Conservation (phyloP, 2,329 filamentous ascomycete genomes). For the Trichophyton verrucosum region DNA sequence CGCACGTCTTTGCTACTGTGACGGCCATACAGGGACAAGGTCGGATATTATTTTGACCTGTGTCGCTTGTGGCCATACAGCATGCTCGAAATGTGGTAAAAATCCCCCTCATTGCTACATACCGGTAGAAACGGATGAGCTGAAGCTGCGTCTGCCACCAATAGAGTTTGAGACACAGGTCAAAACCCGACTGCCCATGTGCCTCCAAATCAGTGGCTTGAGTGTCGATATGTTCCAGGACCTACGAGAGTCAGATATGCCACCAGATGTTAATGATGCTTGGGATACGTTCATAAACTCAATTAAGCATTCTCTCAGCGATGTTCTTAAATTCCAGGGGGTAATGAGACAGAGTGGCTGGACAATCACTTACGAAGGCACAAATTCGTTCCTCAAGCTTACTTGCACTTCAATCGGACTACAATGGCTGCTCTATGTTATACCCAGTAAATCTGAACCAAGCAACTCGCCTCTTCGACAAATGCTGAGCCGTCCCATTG, state of each 20-base stretch:
- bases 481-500: conserved; percentile 36
- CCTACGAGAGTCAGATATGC: conserved; percentile 7
- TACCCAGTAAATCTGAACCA: conserved; percentile 27
- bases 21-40: conserved; percentile 35
- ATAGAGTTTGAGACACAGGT: conserved; percentile 35
- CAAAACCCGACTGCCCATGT: conserved; percentile 32
- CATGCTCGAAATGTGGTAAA: conserved; percentile 42
- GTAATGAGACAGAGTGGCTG: conserved; percentile 28
- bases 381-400: conserved; percentile 30
- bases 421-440: conserved; percentile 40
- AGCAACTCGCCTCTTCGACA: conserved; percentile 31
- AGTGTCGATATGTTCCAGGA: conserved; percentile 16
- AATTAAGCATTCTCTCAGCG: conserved; percentile 19
- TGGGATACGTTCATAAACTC: conserved; percentile 10
- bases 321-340: conserved; percentile 23
- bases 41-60: conserved; percentile 37
- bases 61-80: conserved; percentile 41
- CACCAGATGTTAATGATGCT: background rate
- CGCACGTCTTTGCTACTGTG: conserved; percentile 45
- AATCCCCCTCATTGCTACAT: conserved; percentile 42
- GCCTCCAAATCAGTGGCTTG: conserved; percentile 26
- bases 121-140: conserved; percentile 15
- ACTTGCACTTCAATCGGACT: conserved; percentile 20
- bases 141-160: conserved; percentile 29
- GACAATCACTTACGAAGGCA: conserved; percentile 33